A percentile compares a stretch with the other conserved stretches of the same genome.
Evolutionary conservation across 2,329 filamentous ascomycete genomes (phyloP).

Genomic region (Zymoseptoria tritici): DNA sequence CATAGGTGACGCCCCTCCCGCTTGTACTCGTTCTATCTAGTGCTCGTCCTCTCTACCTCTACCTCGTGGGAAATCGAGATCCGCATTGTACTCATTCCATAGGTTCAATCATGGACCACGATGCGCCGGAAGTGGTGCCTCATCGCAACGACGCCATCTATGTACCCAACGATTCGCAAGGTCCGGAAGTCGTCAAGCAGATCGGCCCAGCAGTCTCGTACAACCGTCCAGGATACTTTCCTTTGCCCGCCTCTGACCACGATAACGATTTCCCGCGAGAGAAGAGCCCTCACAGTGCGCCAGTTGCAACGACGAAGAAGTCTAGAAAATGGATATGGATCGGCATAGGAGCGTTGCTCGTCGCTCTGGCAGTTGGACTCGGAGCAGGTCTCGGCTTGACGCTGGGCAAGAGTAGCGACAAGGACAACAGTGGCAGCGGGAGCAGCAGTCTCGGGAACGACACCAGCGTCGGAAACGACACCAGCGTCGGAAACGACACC

Average conservation of each 20-base stretch:
- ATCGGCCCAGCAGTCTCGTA: neutral
- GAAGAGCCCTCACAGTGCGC: neutral
- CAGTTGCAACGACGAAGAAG: neutral
- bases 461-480: neutral
- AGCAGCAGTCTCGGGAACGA: neutral
- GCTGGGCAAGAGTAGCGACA: conserved; percentile 1
- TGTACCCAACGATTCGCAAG: neutral
- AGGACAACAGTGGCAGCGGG: neutral
- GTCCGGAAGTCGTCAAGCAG: neutral
- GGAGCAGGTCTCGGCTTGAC: conserved; percentile 7
- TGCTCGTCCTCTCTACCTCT: neutral
- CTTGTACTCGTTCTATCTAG: neutral
- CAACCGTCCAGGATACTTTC: neutral
- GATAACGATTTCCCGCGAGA: neutral
- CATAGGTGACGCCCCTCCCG: neutral
- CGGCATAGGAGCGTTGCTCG: conserved; percentile 1
- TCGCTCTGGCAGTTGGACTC: conserved; percentile 6
- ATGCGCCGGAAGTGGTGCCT: conserved; percentile 1
- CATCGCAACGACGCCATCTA: conserved; percentile 1
- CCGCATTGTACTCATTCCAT: neutral
- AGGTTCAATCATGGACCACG: neutral
- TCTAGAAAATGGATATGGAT: conserved; percentile 3
- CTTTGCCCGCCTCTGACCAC: neutral
- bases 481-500: neutral
- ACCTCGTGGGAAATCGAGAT: no score